These are phyloP conservation scores for Malassezia obtusa DNA, from an alignment of 1,284 basidiomycete species.

Conservation along the genomic window DNA sequence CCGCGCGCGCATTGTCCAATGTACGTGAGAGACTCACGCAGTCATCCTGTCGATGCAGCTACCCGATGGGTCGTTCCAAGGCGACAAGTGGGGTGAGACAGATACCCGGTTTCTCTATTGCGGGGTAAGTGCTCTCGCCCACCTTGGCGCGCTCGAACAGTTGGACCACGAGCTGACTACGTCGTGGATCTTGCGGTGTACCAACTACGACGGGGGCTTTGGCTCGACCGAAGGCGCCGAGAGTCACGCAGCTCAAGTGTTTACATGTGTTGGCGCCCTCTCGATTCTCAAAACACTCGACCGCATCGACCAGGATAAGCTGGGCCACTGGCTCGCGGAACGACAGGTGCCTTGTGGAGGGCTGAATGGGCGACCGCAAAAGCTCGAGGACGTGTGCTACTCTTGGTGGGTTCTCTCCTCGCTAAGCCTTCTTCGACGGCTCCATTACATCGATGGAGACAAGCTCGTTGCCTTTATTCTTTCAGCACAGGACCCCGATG, in stretches of 20 bases:
- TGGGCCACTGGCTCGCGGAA: slow-evolving; percentile 87
- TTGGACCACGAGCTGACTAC: slow-evolving; percentile 57
- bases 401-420: slow-evolving; percentile 92
- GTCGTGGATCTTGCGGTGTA: slow-evolving; percentile 64
- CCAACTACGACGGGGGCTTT: slow-evolving; percentile 93
- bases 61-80: slow-evolving; percentile 68
- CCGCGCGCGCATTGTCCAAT: slow-evolving; percentile 59
- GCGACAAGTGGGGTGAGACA: slow-evolving; percentile 77
- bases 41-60: slow-evolving; percentile 63
- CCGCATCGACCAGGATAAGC: slow-evolving; percentile 49
- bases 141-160: slow-evolving; percentile 57
- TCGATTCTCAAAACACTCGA: slow-evolving; percentile 76
- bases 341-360: slow-evolving; percentile 86
- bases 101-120: slow-evolving; percentile 89
- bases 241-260: slow-evolving; percentile 89
- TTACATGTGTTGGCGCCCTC: slow-evolving; percentile 75
- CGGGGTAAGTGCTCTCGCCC: slow-evolving; percentile 68
- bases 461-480: slow-evolving; percentile 74
- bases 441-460: slow-evolving; percentile 81
- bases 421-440: slow-evolving; percentile 70
- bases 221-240: slow-evolving; percentile 74
- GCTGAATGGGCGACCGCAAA: slow-evolving; percentile 88
- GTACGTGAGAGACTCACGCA: slow-evolving; percentile 52
- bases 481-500: slow-evolving; percentile 83
- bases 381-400: slow-evolving; percentile 97